Evolutionary conservation across 148 eudicot species (phyloP), one percentile per base, ranked within the genome.

Genomic region (Rhododendron williamsianum): DNA sequence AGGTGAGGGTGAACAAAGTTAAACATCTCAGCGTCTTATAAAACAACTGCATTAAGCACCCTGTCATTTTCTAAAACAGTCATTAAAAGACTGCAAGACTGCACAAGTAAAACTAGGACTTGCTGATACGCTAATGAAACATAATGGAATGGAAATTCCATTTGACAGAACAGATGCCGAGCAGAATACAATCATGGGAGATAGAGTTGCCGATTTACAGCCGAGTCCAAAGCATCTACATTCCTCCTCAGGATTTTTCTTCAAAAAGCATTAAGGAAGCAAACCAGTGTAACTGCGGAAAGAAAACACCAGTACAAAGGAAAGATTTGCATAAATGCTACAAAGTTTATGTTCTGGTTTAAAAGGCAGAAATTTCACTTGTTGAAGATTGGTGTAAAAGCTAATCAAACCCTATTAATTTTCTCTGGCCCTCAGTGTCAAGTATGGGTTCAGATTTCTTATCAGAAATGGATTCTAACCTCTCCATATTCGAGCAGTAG

Each of bases 161-260:
- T 21, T 38, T 43, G 76, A 71, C n/a, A 30, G 27, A 25, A 25
- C 23, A 3, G 36, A 33, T 72, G 78, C 74, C 69, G n/a, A 45
- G 60, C 16, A 83, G 25, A 21, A 15, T 27, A 54, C 36, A 48
- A 85, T 94, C 91, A 92, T 52, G 95, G 91, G 81, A 91, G 93
- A 33, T 92, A 92, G 63, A 94, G 92, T 46, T 93, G 87, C 65
- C 89, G 89, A 88, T 88, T 93, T 60, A 92, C 93, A 48, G 92
- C 94, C 0, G 92, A 81, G 86, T 96, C 98, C 88, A 96, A 85
- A 76, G 94, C 88, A 90, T 96, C 98, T 10, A 94, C 98, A 77
- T 93, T 92, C 82, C 89, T 90, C 90, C 90, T 89, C 78, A 96
- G 88, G 18, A 88, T 38, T 89, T 96, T 96, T 90, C 96, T 94